Conservation (phyloP, 106 monocot genomes). For the Dioscorea alata region DNA sequence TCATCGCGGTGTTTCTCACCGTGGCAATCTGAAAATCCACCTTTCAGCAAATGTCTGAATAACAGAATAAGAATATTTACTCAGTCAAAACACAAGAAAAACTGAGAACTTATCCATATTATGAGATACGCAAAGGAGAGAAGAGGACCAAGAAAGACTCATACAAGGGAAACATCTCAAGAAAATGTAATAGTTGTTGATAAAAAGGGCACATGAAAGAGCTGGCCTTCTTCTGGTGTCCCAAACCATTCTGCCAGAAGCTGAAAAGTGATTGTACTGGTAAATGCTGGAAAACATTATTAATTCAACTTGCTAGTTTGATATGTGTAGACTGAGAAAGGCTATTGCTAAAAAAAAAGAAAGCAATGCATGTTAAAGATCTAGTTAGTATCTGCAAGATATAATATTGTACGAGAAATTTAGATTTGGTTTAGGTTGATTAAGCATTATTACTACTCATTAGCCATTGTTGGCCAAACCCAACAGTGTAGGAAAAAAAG, state of each 20-base stretch:
- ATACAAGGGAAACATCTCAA: slow-evolving; percentile 10
- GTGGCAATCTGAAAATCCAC: slow-evolving; percentile 9
- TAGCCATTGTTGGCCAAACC: not conserved
- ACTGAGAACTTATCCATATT: not conserved
- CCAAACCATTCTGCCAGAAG: slow-evolving; percentile 16
- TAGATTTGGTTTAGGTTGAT: not conserved
- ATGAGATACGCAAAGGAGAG: not conserved
- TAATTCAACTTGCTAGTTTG: too few relatives aligned
- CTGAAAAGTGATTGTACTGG: slow-evolving; percentile 11
- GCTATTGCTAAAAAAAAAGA: too few relatives aligned
- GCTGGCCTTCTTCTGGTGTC: slow-evolving; percentile 17
- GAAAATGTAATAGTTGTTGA: slow-evolving; percentile 9
- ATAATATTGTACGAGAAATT: not conserved
- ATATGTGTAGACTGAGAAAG: too few relatives aligned
- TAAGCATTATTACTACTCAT: too few relatives aligned
- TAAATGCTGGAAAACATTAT: too few relatives aligned
- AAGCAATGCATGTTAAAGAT: too few relatives aligned
- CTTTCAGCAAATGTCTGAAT: slow-evolving; percentile 19
- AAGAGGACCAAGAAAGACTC: not conserved
- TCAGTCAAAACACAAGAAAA: not conserved
- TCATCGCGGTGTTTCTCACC: slow-evolving; percentile 13
- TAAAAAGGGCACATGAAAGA: slow-evolving; percentile 11
- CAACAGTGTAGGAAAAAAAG: not conserved
- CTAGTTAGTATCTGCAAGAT: not conserved
- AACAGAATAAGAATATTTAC: slow-evolving; percentile 4